phyloP scores from a whole-genome alignment of 192 early-diverging fungal genomes.

The Podochytrium sp. region DNA sequence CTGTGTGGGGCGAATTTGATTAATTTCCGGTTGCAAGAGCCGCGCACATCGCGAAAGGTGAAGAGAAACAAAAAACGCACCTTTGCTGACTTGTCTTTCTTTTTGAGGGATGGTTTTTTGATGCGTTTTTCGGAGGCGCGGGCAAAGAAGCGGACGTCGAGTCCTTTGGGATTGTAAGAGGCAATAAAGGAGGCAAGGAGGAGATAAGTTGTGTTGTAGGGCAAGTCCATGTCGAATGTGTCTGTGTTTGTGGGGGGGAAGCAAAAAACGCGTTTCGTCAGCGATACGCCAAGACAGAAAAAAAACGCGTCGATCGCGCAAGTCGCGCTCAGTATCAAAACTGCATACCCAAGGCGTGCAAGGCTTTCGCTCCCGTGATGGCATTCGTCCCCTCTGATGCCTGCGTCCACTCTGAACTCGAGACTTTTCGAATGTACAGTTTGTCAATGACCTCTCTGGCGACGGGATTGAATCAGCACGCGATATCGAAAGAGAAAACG shows the following conservation, averaged over 20 bases:
- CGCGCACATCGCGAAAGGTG: no score
- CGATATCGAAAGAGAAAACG: neutral
- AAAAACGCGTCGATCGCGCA: conserved; percentile 14
- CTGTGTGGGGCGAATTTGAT: conserved; percentile 22
- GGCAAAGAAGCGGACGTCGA: conserved; percentile 89
- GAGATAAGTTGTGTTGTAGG: conserved; percentile 88
- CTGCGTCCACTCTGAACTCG: conserved; percentile 76
- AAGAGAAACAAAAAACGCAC: neutral
- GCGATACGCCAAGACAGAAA: conserved; percentile 22
- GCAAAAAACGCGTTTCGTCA: no score
- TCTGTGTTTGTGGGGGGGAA: neutral
- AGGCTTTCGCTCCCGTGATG: neutral
- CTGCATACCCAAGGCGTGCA: neutral
- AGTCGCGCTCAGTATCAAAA: no score
- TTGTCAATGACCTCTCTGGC: conserved; percentile 53
- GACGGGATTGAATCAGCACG: no score
- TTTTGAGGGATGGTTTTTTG: conserved; percentile 10
- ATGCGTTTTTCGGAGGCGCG: conserved; percentile 47
- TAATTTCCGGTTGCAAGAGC: neutral
- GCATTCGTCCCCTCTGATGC: conserved; percentile 13
- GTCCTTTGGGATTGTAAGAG: conserved; percentile 87
- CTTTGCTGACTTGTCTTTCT: conserved; percentile 8
- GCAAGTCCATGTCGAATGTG: conserved; percentile 53
- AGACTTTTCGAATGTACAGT: conserved; percentile 90
- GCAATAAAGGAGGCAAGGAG: conserved; percentile 89